Base-by-base conservation (phyloP, 257 asterid species). In the Nicotiana tomentosiformis region DNA sequence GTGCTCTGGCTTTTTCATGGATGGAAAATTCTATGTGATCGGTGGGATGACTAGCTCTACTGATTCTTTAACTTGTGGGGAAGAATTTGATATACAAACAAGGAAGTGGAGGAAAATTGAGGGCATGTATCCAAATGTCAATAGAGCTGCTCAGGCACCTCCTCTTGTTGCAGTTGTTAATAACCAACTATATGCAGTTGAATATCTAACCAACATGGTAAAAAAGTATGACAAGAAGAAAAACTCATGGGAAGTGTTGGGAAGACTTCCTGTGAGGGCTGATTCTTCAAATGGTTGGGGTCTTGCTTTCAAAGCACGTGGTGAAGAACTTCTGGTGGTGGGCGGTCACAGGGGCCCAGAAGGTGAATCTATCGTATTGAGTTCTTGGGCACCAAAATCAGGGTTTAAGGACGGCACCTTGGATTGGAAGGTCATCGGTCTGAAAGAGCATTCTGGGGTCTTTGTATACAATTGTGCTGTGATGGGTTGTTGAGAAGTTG, bases 321-420 rank as follows among this genome's bases (percentile, higher is more conserved):
- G 98, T 11, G 85, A 86, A 30, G 88, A 89, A 57, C 96, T 95
- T 72, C 94, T 93, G 10, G 93, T 93, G 49, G 95, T 95, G 81
- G 98, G 98, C n/a, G 98, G 98, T 3, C 97, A 94, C 85, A 87
- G 97, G 85, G 93, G 93, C 17, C 97, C 94, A 1, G 98, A 93
- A 86, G 98, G 98, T 11, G 98, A 94, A 83, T 89, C 98, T 49
- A 91, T 94, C 20, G 94, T 92, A 72, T 72, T 94, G 90, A 91
- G 87, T 84, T 88, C 93, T 32, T 94, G 98, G 95, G 29, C 86
- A 61, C 97, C 98, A 8, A 86, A 88, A 77, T 90, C 89, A 8
- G 94, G 92, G 57, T 86, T 82, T 67, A 85, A 53, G 77, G 83
- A 91, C 20, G 93, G 95, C 29, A 88, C 91, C 74, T 81, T 94